Evolutionary conservation across 108 stramenopile genomes (phyloP).

Genomic region (Nitzschia palea): DNA sequence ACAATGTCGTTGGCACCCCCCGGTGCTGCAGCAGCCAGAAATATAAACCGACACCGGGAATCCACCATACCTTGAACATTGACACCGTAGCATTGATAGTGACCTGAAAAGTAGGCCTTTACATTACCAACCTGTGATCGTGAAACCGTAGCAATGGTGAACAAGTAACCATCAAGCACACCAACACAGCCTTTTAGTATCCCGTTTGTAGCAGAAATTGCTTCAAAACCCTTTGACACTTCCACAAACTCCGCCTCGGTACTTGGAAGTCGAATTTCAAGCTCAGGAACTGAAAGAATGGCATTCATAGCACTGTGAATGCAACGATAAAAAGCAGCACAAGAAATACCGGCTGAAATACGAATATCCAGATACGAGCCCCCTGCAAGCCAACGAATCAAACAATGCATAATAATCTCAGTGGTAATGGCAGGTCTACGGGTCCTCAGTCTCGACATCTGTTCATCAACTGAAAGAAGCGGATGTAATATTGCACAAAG

Average conservation of each 20-base stretch:
- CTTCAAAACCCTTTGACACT: too few species aligned
- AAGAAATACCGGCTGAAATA: neutral
- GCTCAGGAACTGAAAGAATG: neutral
- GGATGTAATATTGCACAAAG: neutral
- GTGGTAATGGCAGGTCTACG: neutral
- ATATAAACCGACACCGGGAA: conserved; percentile 18
- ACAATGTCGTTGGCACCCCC: neutral
- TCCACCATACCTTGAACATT: conserved; percentile 29
- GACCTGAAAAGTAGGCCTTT: conserved; percentile 32
- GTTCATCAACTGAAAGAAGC: neutral
- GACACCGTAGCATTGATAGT: conserved; percentile 33
- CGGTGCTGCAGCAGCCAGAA: conserved; percentile 12
- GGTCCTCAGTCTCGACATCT: neutral
- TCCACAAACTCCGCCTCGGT: too few species aligned
- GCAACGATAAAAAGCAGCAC: neutral
- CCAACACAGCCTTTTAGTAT: neutral
- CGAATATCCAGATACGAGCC: conserved; percentile 20
- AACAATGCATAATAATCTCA: neutral
- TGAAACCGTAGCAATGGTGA: conserved; percentile 7
- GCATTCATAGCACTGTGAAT: neutral
- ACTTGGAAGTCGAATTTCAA: neutral
- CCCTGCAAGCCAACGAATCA: conserved; percentile 21
- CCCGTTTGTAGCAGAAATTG: too few species aligned
- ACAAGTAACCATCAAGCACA: conserved; percentile 11
- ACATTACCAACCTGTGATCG: conserved; percentile 3